Evolutionary conservation across 140 eudicot genomes (phyloP), one percentile per base, ranked within the genome.

Genomic region (Senecio squalidus): DNA sequence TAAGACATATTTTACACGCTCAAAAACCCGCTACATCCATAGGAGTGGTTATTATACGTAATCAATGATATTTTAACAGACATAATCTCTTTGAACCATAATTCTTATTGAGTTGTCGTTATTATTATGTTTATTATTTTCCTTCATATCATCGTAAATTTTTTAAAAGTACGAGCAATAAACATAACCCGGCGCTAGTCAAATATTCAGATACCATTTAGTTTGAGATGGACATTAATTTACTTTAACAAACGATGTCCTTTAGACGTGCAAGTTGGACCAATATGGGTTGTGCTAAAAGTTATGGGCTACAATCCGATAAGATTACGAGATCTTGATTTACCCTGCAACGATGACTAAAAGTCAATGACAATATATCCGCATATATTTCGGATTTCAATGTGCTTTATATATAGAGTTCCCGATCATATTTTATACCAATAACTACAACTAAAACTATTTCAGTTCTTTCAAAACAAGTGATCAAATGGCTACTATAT

Each of bases 401-500:
- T 16, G 23, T 47, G 49, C 55, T 48, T 18, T 64, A 72, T 64
- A 72, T 64, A 64, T 48, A 45, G 59, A 55, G 29, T n/a, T 26
- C 40, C 38, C 23, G 16, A 47, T 72, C 56, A 6, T 38, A 48
- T 72, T 72, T 27, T 51, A 45, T 36, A 72, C 65, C 45, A 56
- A 60, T 53, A 56, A 9, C 34, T n/a, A 21, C 60, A 53, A 31
- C 58, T 40, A 27, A 48, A 22, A 72, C 43, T 41, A 31, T 23
- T 39, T n/a, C 18, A 4, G 9, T 34, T 36, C 62, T 59, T 20
- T n/a, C n/a, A n/a, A n/a, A n/a, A 61, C 72, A 5, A 33, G 15
- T n/a, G n/a, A n/a, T 71, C 3, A 52, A 70, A 78, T 78, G 80
- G 71, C 80, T 16, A 56, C 74, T 4, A 68, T 73, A 17, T 78